Evolutionary conservation across 257 asterid species (phyloP).

Genomic region (Solanum raphanifolium): DNA sequence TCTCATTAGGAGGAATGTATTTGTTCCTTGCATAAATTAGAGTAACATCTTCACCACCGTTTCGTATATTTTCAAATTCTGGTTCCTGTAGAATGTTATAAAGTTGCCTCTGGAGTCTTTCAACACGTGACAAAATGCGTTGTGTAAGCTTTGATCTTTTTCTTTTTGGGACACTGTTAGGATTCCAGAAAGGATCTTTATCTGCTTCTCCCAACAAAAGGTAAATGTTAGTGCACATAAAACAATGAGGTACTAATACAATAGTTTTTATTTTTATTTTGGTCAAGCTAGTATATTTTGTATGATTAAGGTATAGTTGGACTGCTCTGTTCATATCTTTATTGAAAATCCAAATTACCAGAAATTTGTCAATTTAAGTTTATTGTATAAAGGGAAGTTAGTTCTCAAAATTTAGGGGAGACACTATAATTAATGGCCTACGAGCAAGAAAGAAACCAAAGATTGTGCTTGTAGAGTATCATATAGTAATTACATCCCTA

Average conservation of each 20-base stretch:
- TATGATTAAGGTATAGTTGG: background rate
- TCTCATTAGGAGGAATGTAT: slow-evolving; percentile 28
- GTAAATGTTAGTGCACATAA: background rate
- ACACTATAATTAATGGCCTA: background rate
- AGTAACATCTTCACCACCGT: slow-evolving; percentile 5
- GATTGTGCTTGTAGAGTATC: background rate
- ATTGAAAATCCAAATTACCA: background rate
- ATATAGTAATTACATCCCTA: background rate
- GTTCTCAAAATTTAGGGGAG: background rate
- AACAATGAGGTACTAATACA: background rate
- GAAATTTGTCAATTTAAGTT: background rate
- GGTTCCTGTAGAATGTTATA: background rate
- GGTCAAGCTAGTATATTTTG: background rate
- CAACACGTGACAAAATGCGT: slow-evolving; percentile 10
- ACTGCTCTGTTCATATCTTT: background rate
- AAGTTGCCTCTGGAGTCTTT: slow-evolving; percentile 20
- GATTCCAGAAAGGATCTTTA: slow-evolving; percentile 8
- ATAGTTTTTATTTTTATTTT: background rate
- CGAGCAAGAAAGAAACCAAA: background rate
- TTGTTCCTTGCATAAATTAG: slow-evolving; percentile 19
- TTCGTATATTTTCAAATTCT: background rate
- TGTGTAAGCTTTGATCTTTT: slow-evolving; percentile 28
- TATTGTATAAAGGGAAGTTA: too few species aligned
- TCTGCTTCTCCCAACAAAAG: slow-evolving; percentile 1
- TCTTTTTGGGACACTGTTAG: slow-evolving; percentile 11